Evolutionary conservation across 192 early-diverging fungal genomes (phyloP).

Genomic region (Podila epicladia): DNA sequence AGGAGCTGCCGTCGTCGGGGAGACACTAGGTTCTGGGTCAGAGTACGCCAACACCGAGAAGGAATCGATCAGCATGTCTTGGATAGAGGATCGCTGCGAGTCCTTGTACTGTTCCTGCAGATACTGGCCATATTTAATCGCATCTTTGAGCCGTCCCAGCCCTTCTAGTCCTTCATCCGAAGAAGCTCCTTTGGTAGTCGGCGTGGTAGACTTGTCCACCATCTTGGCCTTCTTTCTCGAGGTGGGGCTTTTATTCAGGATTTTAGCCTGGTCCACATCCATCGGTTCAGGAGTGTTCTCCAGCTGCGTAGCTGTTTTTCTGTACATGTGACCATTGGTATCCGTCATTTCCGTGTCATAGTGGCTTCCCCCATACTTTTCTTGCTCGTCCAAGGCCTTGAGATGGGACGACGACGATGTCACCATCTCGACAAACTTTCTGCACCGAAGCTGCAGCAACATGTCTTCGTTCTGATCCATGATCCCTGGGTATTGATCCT

Average conservation of each 20-base stretch:
- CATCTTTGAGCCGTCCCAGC: slow-evolving; percentile 38
- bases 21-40: slow-evolving; percentile 61
- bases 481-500: slow-evolving; percentile 75
- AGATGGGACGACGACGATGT: slow-evolving; percentile 28
- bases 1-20: background rate
- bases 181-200: slow-evolving; percentile 10
- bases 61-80: slow-evolving; percentile 55
- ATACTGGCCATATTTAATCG: slow-evolving; percentile 60
- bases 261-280: slow-evolving; percentile 40
- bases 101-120: slow-evolving; percentile 65
- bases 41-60: slow-evolving; percentile 81
- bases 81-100: slow-evolving; percentile 10
- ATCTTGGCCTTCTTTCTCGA: background rate
- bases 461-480: slow-evolving; percentile 70
- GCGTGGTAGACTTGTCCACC: background rate
- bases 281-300: slow-evolving; percentile 14
- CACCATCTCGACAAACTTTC: slow-evolving; percentile 91
- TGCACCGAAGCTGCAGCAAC: slow-evolving; percentile 82
- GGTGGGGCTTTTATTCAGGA: background rate
- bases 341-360: slow-evolving; percentile 2
- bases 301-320: slow-evolving; percentile 27
- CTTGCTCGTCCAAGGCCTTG: slow-evolving; percentile 16
- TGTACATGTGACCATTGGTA: background rate
- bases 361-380: slow-evolving; percentile 44
- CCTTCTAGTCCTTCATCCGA: slow-evolving; percentile 35